Conservation (phyloP, 2,329 filamentous ascomycete species). For the Exserohilum rostratum region DNA sequence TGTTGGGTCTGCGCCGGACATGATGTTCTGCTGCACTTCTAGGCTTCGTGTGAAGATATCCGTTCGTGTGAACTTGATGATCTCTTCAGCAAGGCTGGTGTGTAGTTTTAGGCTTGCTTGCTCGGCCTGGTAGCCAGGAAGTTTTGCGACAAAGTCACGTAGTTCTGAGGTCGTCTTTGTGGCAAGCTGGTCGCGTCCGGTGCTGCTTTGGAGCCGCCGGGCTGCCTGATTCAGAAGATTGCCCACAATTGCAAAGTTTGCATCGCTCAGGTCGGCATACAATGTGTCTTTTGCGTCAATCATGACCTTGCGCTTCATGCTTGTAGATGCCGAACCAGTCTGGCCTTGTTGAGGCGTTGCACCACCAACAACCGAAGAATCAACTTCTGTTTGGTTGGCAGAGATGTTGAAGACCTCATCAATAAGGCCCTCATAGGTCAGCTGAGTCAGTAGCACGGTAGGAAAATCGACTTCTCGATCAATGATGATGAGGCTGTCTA, state of each 20-base stretch:
- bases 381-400: slow-evolving; percentile 91
- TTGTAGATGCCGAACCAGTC: slow-evolving; percentile 53
- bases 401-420: slow-evolving; percentile 92
- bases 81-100: slow-evolving; percentile 89
- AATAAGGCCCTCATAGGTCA: slow-evolving; percentile 95
- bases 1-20: slow-evolving; percentile 85
- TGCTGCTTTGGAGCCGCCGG: slow-evolving; percentile 81
- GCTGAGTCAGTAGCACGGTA: slow-evolving; percentile 87
- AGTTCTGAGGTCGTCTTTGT: slow-evolving; percentile 90
- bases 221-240: slow-evolving; percentile 88
- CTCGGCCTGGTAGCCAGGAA: slow-evolving; percentile 91
- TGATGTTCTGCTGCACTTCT: slow-evolving; percentile 94
- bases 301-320: slow-evolving; percentile 83
- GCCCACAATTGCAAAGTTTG: slow-evolving; percentile 95
- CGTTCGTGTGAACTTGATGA: slow-evolving; percentile 88
- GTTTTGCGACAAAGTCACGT: slow-evolving; percentile 90
- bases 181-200: slow-evolving; percentile 79
- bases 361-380: slow-evolving; percentile 85
- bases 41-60: slow-evolving; percentile 87
- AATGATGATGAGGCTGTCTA: slow-evolving; percentile 91
- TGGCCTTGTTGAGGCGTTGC: slow-evolving; percentile 65
- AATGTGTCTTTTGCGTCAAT: slow-evolving; percentile 89
- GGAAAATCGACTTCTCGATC: slow-evolving; percentile 95
- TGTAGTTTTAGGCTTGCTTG: slow-evolving; percentile 92
- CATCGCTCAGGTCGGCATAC: slow-evolving; percentile 84